These are phyloP conservation scores for Didymella pinodella DNA, from an alignment of 2,329 filamentous ascomycete genomes.

Conservation along the genomic window DNA sequence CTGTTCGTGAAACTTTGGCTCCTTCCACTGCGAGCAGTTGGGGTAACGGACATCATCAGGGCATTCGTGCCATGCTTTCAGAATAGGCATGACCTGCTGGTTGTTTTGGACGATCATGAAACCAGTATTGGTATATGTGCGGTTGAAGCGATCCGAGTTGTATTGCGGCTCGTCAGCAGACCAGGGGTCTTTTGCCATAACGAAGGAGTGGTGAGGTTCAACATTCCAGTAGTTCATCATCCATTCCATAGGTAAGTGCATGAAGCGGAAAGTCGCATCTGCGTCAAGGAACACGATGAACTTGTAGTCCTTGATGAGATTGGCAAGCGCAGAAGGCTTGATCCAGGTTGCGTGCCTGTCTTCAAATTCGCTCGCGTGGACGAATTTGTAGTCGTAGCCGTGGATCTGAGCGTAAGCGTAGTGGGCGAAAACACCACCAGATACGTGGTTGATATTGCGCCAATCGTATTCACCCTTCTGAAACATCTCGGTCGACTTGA, in stretches of 20 bases:
- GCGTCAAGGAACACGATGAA: conserved; percentile 60
- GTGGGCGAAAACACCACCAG: conserved; percentile 50
- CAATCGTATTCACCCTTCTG: conserved; percentile 47
- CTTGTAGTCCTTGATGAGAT: conserved; percentile 51
- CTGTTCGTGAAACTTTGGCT: conserved; percentile 51
- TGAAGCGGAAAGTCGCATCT: conserved; percentile 57
- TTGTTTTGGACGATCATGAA: conserved; percentile 64
- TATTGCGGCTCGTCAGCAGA: conserved; percentile 39
- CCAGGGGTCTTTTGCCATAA: conserved; percentile 58
- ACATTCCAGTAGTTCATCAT: conserved; percentile 61
- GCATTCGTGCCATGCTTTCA: conserved; percentile 59
- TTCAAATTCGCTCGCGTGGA: conserved; percentile 52
- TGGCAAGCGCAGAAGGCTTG: conserved; percentile 53
- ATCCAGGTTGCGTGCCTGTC: conserved; percentile 58
- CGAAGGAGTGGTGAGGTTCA: conserved; percentile 52
- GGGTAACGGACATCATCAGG: conserved; percentile 47
- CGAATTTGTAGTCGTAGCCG: conserved; percentile 60
- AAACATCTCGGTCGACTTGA: conserved; percentile 43
- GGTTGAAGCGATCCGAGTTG: conserved; percentile 55
- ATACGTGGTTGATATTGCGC: conserved; percentile 49
- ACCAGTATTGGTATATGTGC: conserved; percentile 60
- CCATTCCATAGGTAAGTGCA: conserved; percentile 60
- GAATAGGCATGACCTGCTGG: conserved; percentile 57
- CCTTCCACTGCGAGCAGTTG: conserved; percentile 51
- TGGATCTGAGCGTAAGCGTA: conserved; percentile 55